Evolutionary conservation across 805 yeast genomes (phyloP), one percentile per base, ranked within the genome.

Genomic region (Hanseniaspora hatyaiensis): DNA sequence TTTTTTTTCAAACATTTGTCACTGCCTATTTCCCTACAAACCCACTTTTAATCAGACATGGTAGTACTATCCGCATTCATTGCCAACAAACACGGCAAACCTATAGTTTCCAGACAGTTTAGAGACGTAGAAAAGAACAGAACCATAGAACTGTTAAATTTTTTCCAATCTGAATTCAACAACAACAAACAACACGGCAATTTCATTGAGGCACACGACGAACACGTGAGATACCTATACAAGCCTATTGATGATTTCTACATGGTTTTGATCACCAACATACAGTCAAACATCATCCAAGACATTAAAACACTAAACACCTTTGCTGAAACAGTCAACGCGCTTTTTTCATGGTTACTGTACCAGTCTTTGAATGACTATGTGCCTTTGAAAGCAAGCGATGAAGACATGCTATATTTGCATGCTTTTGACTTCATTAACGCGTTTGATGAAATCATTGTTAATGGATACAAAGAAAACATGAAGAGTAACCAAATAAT

Each of bases 201-300:
- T 41, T 82, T 94, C 9, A 92, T 86, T 28, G 98, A 92, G 64
- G 24, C 26, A 5, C 22, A 32, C 6, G 94, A 84, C 60, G 94
- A 82, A 45, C 77, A 78, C 55, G 92, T 85, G 33, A 78, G 99
- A 64, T 92, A 85, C 61, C 92, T 92, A 45, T 92, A 86, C 65
- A 96, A 87, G 65, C 96, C 98, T 40, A 74, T 92, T 61, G 98
- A 92, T 62, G 96, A 87, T 55, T 78, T 85, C 50, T 89, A 85
- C 64, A 80, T 92, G 59, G 88, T 94, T 36, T 69, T 92, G 57
- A 80, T 92, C 61, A 89, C 97, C 50, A 89, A 87, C 66, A 78
- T 83, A 54, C 83, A 81, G 56, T 84, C 95, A 26, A 92, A 92
- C 61, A 89, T 92, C 52, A 70, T 92, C 56, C 95, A 88, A 66